Evolutionary conservation across 495 filamentous ascomycete genomes (phyloP).

Genomic region (Oleoguttula mirabilis): DNA sequence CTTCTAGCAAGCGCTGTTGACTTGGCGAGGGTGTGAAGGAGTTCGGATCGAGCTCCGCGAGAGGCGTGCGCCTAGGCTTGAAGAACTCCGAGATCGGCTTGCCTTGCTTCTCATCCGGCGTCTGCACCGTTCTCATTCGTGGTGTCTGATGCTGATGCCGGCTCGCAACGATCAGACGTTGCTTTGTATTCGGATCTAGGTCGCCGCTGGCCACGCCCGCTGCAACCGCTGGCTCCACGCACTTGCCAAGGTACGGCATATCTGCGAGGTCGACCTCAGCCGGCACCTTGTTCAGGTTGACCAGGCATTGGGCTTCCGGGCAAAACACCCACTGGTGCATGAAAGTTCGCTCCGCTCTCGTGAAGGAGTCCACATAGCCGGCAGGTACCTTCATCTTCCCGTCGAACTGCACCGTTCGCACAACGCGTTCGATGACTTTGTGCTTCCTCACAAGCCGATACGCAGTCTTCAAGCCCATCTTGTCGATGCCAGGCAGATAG

Average conservation of each 20-base stretch:
- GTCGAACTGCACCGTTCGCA: slow-evolving; percentile 75
- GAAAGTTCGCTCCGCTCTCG: slow-evolving; percentile 82
- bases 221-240: slow-evolving; percentile 57
- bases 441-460: slow-evolving; percentile 81
- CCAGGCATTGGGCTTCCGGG: slow-evolving; percentile 52
- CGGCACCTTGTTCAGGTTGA: slow-evolving; percentile 56
- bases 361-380: slow-evolving; percentile 65
- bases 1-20: slow-evolving; percentile 48
- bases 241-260: slow-evolving; percentile 66
- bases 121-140: slow-evolving; percentile 10
- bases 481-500: slow-evolving; percentile 71
- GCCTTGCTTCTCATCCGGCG: slow-evolving; percentile 44
- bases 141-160: slow-evolving; percentile 19
- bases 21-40: slow-evolving; percentile 60
- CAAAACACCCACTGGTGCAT: slow-evolving; percentile 91
- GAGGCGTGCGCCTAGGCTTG: slow-evolving; percentile 58
- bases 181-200: slow-evolving; percentile 79
- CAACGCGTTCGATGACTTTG: slow-evolving; percentile 69
- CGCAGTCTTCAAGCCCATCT: slow-evolving; percentile 86
- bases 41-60: slow-evolving; percentile 81
- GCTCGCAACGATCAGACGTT: slow-evolving; percentile 41
- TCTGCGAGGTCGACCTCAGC: slow-evolving; percentile 47
- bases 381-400: slow-evolving; percentile 67
- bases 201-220: slow-evolving; percentile 70
- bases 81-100: slow-evolving; percentile 70